Conservation (phyloP, 2,329 filamentous ascomycete genomes). For the Byssothecium circinans region DNA sequence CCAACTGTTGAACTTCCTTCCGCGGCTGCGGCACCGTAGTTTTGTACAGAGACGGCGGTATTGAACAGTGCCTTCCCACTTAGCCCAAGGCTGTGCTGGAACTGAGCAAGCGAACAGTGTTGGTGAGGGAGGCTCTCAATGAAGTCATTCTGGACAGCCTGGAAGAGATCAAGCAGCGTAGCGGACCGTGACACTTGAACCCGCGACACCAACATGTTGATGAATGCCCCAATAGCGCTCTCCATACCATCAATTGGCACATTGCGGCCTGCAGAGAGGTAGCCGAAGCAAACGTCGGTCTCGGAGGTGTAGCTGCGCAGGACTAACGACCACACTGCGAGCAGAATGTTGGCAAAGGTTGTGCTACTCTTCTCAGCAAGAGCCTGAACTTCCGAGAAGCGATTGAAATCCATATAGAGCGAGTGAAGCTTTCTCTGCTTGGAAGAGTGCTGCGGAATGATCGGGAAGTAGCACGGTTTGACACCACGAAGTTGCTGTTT, state of each 20-base stretch:
- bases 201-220: slow-evolving; percentile 45
- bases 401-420: slow-evolving; percentile 32
- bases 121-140: slow-evolving; percentile 37
- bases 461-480: slow-evolving; percentile 39
- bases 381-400: slow-evolving; percentile 31
- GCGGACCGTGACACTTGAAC: slow-evolving; percentile 16
- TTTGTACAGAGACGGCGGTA: slow-evolving; percentile 47
- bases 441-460: slow-evolving; percentile 20
- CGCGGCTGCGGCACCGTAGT: slow-evolving; percentile 14
- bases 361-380: slow-evolving; percentile 30
- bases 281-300: slow-evolving; percentile 41
- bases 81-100: slow-evolving; percentile 49
- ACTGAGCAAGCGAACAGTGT: slow-evolving; percentile 46
- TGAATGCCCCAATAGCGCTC: slow-evolving; percentile 50
- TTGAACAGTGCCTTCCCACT: slow-evolving; percentile 49
- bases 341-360: slow-evolving; percentile 38
- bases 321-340: slow-evolving; percentile 36
- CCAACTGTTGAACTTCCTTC: slow-evolving; percentile 5
- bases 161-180: slow-evolving; percentile 24
- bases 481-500: slow-evolving; percentile 33
- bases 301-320: slow-evolving; percentile 33
- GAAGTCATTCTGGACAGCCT: slow-evolving; percentile 35
- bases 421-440: slow-evolving; percentile 31
- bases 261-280: slow-evolving; percentile 46
- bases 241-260: slow-evolving; percentile 50